A percentile compares a stretch with the other conserved stretches of the same genome.
phyloP scores from a whole-genome alignment of 306 rosid species.

The Cucumis melo region DNA sequence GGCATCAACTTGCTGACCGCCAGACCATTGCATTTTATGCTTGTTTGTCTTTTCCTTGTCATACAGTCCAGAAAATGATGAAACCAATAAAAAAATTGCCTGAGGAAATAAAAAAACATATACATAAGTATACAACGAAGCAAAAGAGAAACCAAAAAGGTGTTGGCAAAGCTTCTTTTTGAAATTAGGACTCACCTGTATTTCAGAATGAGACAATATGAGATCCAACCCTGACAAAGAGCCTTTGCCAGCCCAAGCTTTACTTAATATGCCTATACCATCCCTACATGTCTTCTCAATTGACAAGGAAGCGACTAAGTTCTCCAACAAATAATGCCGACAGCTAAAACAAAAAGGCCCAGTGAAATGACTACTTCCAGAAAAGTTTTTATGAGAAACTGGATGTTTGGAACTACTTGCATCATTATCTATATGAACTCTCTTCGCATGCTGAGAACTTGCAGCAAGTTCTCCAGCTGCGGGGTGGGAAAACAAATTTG shows the following conservation, averaged over 20 bases:
- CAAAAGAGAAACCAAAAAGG: background rate
- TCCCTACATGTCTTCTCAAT: conserved; percentile 34
- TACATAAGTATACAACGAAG: conserved; percentile 1
- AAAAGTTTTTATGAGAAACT: conserved; percentile 9
- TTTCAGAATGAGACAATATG: conserved; percentile 55
- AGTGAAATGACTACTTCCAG: conserved; percentile 8
- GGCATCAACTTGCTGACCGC: conserved; percentile 23
- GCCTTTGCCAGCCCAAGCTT: conserved; percentile 52
- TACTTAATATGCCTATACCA: conserved; percentile 15
- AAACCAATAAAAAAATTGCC: conserved; percentile 45
- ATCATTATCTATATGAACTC: conserved; percentile 22
- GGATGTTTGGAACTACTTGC: conserved; percentile 44
- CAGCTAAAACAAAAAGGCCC: conserved; percentile 20
- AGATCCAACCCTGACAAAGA: conserved; percentile 51
- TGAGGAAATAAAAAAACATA: conserved; percentile 20
- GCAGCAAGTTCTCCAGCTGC: conserved; percentile 27
- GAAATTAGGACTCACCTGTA: conserved; percentile 37
- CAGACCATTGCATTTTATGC: conserved; percentile 22
- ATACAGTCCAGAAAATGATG: conserved; percentile 45
- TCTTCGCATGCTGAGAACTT: conserved; percentile 23
- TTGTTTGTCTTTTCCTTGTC: conserved; percentile 20
- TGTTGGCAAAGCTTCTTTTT: background rate
- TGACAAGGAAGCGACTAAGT: conserved; percentile 37
- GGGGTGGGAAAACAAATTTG: conserved; percentile 22
- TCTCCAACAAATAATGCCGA: conserved; percentile 43